These are phyloP conservation scores for Delonix regia DNA, from an alignment of 306 rosid genomes.

Conservation along the genomic window DNA sequence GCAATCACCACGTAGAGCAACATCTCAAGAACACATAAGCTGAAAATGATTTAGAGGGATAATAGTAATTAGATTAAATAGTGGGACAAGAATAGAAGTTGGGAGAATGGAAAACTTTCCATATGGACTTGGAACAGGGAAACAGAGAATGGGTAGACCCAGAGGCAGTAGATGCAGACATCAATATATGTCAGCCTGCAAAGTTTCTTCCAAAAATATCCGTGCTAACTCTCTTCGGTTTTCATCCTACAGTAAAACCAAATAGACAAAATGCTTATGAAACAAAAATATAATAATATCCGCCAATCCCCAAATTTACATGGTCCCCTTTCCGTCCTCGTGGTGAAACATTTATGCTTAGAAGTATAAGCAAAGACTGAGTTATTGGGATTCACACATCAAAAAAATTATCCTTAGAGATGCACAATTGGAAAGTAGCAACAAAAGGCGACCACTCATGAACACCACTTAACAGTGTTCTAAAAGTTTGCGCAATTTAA, in stretches of 20 bases:
- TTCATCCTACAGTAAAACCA: constrained; percentile 3
- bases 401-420: not conserved
- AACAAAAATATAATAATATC: not conserved
- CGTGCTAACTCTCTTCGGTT: not conserved
- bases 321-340: constrained; percentile 34
- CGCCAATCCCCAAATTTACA: constrained; percentile 35
- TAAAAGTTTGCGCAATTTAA: constrained; percentile 56
- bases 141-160: too few relatives aligned
- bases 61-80: too few relatives aligned
- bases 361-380: constrained; percentile 4
- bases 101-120: too few relatives aligned
- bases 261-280: not conserved
- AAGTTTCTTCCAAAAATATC: too few relatives aligned
- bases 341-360: constrained; percentile 35
- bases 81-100: too few relatives aligned
- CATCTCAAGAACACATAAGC: too few relatives aligned
- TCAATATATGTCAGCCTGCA: not conserved
- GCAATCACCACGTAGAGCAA: too few relatives aligned
- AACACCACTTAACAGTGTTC: constrained; percentile 39
- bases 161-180: too few relatives aligned
- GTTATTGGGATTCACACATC: constrained; percentile 33
- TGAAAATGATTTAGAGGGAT: too few relatives aligned
- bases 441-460: constrained; percentile 36
- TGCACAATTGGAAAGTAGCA: constrained; percentile 38
- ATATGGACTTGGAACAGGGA: too few relatives aligned